A percentile compares a stretch with the other conserved stretches of the same genome.
phyloP scores from a whole-genome alignment of 2,329 filamentous ascomycete genomes.

The Tolypocladium nubicola region DNA sequence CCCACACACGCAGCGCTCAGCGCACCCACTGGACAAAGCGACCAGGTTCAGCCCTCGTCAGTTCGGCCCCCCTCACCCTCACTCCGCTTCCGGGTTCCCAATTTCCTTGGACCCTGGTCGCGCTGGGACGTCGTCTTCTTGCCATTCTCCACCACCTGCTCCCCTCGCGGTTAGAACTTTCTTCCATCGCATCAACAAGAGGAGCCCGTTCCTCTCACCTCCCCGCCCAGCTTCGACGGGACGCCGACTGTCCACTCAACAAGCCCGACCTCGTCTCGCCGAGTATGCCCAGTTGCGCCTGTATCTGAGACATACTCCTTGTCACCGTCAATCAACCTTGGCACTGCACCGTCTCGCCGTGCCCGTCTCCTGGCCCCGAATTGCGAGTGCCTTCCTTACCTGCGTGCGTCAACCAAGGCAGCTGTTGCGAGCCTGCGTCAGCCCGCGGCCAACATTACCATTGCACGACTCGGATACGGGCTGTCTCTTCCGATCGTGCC shows the following conservation, averaged over 20 bases:
- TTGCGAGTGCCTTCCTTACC: background rate
- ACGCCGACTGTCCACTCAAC: background rate
- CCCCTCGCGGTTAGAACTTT: background rate
- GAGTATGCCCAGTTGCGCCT: background rate
- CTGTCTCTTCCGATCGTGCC: background rate
- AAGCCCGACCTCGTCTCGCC: background rate
- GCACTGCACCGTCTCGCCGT: background rate
- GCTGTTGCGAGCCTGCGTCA: background rate
- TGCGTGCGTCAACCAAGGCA: background rate
- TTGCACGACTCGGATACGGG: background rate
- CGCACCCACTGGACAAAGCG: background rate
- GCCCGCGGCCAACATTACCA: background rate
- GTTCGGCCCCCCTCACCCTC: background rate
- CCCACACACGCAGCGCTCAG: background rate
- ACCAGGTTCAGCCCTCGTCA: background rate
- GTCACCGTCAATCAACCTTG: background rate
- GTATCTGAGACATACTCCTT: background rate
- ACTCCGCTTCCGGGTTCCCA: constrained; percentile 2
- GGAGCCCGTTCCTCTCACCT: background rate
- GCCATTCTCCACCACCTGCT: background rate
- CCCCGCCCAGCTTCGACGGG: background rate
- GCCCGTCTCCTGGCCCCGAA: background rate
- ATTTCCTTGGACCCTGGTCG: constrained; percentile 5
- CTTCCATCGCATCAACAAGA: constrained; percentile 1
- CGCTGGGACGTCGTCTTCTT: background rate